Evolutionary conservation across 2,329 filamentous ascomycete species (phyloP).

Genomic region (Colletotrichum ledebouriae): DNA sequence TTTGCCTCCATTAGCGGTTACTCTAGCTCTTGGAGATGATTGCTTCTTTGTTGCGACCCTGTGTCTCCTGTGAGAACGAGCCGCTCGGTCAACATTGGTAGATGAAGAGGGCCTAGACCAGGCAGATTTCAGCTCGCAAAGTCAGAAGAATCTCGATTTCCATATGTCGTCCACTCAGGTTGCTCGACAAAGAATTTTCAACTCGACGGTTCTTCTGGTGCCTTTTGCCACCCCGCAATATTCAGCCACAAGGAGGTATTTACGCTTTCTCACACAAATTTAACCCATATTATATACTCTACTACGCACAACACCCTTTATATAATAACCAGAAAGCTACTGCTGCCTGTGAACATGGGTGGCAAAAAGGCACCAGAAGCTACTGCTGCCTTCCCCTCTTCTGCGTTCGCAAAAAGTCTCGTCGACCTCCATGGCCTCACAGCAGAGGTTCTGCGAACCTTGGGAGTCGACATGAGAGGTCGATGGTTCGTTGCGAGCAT

Average conservation of each 20-base stretch:
- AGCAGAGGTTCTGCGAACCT: no score
- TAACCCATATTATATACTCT: no score
- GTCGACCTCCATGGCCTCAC: no score
- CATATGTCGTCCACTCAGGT: background rate
- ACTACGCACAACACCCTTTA: no score
- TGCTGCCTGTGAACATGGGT: no score
- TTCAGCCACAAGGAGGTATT: no score
- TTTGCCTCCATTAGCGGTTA: background rate
- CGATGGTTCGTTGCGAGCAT: constrained; percentile 3
- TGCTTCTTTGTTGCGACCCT: background rate
- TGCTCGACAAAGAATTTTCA: constrained; percentile 18
- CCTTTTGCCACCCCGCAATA: no score
- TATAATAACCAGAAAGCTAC: no score
- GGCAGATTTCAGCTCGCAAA: background rate
- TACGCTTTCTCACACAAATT: no score
- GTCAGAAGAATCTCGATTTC: constrained; percentile 7
- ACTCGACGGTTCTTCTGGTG: background rate
- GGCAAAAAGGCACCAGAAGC: no score
- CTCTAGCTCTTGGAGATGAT: background rate
- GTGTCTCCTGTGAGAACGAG: background rate
- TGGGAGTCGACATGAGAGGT: background rate
- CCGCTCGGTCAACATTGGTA: background rate
- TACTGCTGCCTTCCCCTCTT: no score
- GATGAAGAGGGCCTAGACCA: background rate
- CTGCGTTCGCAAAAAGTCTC: no score